phyloP scores from a whole-genome alignment of 306 rosid genomes.

The Medicago lupulina region DNA sequence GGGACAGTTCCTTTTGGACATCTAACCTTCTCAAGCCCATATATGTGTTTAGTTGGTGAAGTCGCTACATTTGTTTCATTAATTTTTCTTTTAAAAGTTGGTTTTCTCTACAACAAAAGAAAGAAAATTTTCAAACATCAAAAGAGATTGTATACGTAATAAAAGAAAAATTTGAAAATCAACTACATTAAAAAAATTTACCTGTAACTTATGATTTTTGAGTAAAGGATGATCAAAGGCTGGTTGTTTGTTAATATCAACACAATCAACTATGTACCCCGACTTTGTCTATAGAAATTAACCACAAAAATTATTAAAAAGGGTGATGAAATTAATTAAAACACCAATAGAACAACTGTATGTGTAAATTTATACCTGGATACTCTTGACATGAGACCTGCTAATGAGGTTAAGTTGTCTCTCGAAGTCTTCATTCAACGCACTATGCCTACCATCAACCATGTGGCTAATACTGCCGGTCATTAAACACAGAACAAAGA shows the following conservation, averaged over 20 bases:
- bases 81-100: background rate
- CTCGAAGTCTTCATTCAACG: conserved; percentile 8
- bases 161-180: background rate
- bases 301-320: background rate
- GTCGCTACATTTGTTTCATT: background rate
- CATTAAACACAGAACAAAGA: conserved; percentile 10
- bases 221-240: conserved; percentile 25
- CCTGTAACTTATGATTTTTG: conserved; percentile 33
- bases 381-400: conserved; percentile 15
- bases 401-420: conserved; percentile 14
- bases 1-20: conserved; percentile 26
- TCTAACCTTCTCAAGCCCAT: background rate
- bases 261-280: conserved; percentile 36
- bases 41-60: background rate
- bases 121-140: background rate
- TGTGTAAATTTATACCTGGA: conserved; percentile 13
- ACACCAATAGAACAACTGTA: no score
- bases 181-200: background rate
- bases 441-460: background rate
- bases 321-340: background rate
- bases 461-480: background rate
- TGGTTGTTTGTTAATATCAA: conserved; percentile 35
- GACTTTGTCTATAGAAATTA: conserved; percentile 7
- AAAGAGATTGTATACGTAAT: background rate
- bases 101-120: background rate